Percentiles rank a stretch among this genome's conserved stretches.
phyloP scores from a whole-genome alignment of 78 protist genomes.

The Dictyostelium intermedium region DNA sequence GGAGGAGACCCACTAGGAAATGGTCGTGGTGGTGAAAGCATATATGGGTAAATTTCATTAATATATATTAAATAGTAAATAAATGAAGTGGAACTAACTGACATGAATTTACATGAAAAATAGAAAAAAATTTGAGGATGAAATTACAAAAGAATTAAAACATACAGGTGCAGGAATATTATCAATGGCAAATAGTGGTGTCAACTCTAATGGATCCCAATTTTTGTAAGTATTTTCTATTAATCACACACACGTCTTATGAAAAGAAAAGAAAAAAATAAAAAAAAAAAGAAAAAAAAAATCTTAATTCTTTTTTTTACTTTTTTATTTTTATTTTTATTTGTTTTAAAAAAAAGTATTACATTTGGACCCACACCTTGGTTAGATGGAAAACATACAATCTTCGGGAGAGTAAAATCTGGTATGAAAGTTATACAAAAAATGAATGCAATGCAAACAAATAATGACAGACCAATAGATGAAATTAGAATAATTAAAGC shows the following conservation, averaged over 20 bases:
- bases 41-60: slow-evolving; percentile 86
- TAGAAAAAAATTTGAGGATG: slow-evolving; percentile 85
- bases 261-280: too few species aligned
- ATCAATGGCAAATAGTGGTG: slow-evolving; percentile 91
- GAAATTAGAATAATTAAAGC: slow-evolving; percentile 21
- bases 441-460: slow-evolving; percentile 60
- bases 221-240: slow-evolving; percentile 80
- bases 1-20: slow-evolving; percentile 97
- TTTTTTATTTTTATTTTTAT: neutral
- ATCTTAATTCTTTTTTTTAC: neutral
- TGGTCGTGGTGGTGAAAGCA: slow-evolving; percentile 93
- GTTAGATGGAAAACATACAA: slow-evolving; percentile 92
- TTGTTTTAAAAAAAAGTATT: neutral
- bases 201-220: slow-evolving; percentile 84
- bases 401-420: slow-evolving; percentile 88
- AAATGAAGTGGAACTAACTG: neutral
- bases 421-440: slow-evolving; percentile 88
- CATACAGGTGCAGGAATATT: slow-evolving; percentile 94
- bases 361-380: slow-evolving; percentile 90
- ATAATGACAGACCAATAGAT: slow-evolving; percentile 72
- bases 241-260: too few species aligned
- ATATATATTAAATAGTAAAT: neutral
- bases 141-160: slow-evolving; percentile 80
- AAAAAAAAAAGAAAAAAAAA: too few species aligned
- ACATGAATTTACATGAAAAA: slow-evolving; percentile 23